phyloP scores from a whole-genome alignment of 1,139 yeast genomes.

The Suhomyces taliae region DNA sequence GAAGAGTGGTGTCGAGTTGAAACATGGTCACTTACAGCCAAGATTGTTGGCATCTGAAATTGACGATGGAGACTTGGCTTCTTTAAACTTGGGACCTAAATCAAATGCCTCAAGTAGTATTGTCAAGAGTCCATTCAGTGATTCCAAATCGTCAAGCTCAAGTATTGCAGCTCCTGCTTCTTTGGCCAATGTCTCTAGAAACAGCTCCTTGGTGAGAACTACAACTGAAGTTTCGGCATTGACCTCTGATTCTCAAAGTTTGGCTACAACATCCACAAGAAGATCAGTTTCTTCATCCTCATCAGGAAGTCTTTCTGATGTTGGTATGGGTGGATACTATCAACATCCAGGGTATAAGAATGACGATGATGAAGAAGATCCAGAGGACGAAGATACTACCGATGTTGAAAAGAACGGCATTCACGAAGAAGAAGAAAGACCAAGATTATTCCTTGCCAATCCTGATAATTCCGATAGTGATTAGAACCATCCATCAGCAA shows the following conservation, averaged over 20 bases:
- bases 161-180: slow-evolving; percentile 19
- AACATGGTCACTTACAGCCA: slow-evolving; percentile 75
- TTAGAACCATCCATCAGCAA: slow-evolving; percentile 3
- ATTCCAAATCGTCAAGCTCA: slow-evolving; percentile 24
- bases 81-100: slow-evolving; percentile 9
- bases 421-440: slow-evolving; percentile 33
- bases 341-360: slow-evolving; percentile 45
- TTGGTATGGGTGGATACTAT: slow-evolving; percentile 36
- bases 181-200: slow-evolving; percentile 15
- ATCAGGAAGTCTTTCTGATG: slow-evolving; percentile 28
- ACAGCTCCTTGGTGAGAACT: slow-evolving; percentile 31
- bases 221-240: slow-evolving; percentile 29
- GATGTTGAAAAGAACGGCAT: slow-evolving; percentile 13
- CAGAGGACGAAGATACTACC: slow-evolving; percentile 18
- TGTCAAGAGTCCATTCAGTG: slow-evolving; percentile 10
- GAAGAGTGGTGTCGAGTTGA: slow-evolving; percentile 59
- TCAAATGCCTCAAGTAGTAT: slow-evolving; percentile 1
- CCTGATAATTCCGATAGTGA: slow-evolving; percentile 52
- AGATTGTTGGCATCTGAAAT: slow-evolving; percentile 76
- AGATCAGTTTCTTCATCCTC: slow-evolving; percentile 24
- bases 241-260: slow-evolving; percentile 23
- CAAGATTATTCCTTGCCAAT: slow-evolving; percentile 65
- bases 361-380: slow-evolving; percentile 24
- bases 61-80: slow-evolving; percentile 54
- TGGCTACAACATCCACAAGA: slow-evolving; percentile 18